Conservation (phyloP, 2,329 filamentous ascomycete species). For the Colletotrichum sp. region DNA sequence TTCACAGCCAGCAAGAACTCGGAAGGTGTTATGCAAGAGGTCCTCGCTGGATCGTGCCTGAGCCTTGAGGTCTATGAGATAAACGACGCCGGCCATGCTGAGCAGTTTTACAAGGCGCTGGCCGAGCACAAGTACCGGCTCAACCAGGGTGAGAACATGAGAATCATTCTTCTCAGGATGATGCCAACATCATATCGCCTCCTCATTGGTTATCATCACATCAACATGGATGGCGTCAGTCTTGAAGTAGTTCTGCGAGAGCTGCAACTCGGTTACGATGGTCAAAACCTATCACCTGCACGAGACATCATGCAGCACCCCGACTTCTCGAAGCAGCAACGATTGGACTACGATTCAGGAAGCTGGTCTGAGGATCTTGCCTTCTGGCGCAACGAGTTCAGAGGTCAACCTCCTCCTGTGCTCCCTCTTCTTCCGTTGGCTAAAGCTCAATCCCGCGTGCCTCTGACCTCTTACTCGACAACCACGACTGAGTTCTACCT, state of each 20-base stretch:
- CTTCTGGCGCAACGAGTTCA: neutral
- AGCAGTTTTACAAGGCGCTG: neutral
- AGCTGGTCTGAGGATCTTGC: neutral
- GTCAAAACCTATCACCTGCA: neutral
- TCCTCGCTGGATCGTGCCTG: neutral
- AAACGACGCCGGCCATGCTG: neutral
- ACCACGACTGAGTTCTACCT: neutral
- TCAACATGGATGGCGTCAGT: neutral
- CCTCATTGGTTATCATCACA: neutral
- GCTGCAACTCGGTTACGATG: neutral
- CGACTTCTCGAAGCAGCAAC: neutral
- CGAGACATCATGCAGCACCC: neutral
- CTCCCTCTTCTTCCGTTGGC: neutral
- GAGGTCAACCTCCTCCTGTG: neutral
- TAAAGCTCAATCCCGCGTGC: neutral
- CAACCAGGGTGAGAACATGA: neutral
- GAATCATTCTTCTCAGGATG: neutral
- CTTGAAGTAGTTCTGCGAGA: neutral
- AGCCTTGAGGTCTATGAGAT: neutral
- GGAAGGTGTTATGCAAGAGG: neutral
- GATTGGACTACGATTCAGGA: neutral
- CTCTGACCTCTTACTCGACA: neutral
- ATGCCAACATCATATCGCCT: neutral
- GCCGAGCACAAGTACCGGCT: neutral
- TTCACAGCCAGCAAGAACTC: constrained; percentile 18